Conservation (phyloP, 768 basidiomycete genomes). For the Lactarius psammicola region DNA sequence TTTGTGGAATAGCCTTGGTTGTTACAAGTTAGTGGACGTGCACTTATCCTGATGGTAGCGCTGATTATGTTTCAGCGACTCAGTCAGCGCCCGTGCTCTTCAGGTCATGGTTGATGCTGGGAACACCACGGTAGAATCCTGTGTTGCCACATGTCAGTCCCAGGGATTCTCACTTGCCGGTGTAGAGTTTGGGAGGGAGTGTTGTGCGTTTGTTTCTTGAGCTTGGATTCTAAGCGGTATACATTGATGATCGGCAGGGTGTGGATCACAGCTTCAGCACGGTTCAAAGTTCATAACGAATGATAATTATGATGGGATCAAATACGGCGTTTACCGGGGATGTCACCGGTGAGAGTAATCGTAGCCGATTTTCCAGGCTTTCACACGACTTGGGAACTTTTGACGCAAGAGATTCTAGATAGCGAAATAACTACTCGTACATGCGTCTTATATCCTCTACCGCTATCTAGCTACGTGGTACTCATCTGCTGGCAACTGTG, state of each 20-base stretch:
- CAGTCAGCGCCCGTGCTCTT: constrained; percentile 37
- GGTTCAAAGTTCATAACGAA: not conserved
- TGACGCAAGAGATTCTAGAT: no score
- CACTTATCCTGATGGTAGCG: not conserved
- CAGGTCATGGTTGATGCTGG: constrained; percentile 36
- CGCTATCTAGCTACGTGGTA: no score
- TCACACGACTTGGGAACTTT: no score
- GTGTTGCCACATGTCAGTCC: constrained; percentile 61
- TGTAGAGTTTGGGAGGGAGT: constrained; percentile 65
- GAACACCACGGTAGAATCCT: constrained; percentile 62
- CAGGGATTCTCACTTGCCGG: constrained; percentile 72
- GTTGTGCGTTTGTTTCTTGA: constrained; percentile 52
- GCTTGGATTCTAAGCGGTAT: not conserved
- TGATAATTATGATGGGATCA: not conserved
- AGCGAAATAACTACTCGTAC: no score
- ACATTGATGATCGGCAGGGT: not conserved
- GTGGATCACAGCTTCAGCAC: not conserved
- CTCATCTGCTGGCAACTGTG: no score
- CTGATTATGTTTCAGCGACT: constrained; percentile 34
- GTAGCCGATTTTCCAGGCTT: no score
- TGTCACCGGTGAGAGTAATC: no score
- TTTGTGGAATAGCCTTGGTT: constrained; percentile 68
- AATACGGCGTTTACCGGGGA: not conserved
- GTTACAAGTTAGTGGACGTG: constrained; percentile 52
- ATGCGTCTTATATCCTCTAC: no score